Evolutionary conservation across 129 eudicot genomes (phyloP).

Genomic region (Saposhnikovia divaricata): DNA sequence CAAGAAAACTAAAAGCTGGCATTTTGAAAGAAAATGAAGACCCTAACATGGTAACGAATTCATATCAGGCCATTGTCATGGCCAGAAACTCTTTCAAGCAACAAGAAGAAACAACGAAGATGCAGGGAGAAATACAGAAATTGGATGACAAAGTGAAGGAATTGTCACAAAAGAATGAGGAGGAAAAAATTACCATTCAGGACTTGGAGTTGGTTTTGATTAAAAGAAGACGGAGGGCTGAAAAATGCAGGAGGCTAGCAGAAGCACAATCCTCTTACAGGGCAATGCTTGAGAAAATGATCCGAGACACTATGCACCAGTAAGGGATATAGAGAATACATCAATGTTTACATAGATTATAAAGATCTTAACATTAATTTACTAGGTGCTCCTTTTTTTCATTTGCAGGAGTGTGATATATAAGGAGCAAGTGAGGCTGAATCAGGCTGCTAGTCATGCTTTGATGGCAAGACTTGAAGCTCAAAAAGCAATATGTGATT

Average conservation of each 20-base stretch:
- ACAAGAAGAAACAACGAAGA: constrained; percentile 65
- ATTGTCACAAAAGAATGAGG: constrained; percentile 64
- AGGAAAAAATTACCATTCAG: constrained; percentile 64
- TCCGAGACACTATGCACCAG: constrained; percentile 99
- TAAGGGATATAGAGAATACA: constrained; percentile 30
- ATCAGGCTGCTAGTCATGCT: constrained; percentile 85
- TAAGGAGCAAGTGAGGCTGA: constrained; percentile 82
- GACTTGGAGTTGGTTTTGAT: constrained; percentile 62
- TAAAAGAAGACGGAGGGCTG: constrained; percentile 68
- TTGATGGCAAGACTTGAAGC: constrained; percentile 94
- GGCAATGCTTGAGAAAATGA: constrained; percentile 91
- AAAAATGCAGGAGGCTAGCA: constrained; percentile 76
- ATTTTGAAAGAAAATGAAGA: constrained; percentile 63
- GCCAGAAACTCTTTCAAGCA: constrained; percentile 78
- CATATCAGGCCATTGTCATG: constrained; percentile 79
- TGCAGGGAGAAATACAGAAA: constrained; percentile 62
- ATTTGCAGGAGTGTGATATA: constrained; percentile 81
- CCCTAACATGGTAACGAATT: constrained; percentile 53
- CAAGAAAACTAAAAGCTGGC: constrained; percentile 41
- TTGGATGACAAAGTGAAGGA: constrained; percentile 63
- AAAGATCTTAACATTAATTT: background rate
- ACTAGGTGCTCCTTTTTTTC: background rate
- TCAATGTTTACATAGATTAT: background rate
- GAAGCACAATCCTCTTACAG: constrained; percentile 93
- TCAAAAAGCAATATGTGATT: constrained; percentile 82